These are phyloP conservation scores for Kazachstania viticola DNA, from an alignment of 805 yeast genomes.

Conservation along the genomic window DNA sequence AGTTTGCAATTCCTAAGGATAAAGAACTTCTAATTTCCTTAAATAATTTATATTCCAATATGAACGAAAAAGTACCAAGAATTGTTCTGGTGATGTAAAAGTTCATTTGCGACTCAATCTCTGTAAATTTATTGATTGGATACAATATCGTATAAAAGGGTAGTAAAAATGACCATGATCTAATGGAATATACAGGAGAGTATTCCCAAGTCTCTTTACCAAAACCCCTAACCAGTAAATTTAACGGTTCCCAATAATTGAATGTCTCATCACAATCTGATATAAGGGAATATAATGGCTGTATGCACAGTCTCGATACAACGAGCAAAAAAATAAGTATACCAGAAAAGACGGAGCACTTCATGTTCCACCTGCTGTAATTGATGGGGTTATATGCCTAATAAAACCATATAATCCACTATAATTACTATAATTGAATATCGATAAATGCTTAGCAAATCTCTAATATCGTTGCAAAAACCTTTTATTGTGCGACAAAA, in stretches of 20 bases:
- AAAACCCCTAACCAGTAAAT: constrained; percentile 61
- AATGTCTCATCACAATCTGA: constrained; percentile 89
- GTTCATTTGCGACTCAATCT: constrained; percentile 13
- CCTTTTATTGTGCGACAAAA: too few relatives aligned
- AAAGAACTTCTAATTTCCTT: constrained; percentile 15
- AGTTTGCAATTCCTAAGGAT: constrained; percentile 32
- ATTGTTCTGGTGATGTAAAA: constrained; percentile 18
- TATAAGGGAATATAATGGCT: constrained; percentile 45
- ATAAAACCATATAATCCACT: too few relatives aligned
- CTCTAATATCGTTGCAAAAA: too few relatives aligned
- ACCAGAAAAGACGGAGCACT: constrained; percentile 1
- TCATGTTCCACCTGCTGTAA: not conserved
- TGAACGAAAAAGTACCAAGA: constrained; percentile 18
- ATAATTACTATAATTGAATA: not conserved
- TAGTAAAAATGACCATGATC: constrained; percentile 72
- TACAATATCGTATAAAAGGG: constrained; percentile 28
- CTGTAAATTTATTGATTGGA: constrained; percentile 22
- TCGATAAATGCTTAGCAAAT: too few relatives aligned
- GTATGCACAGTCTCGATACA: constrained; percentile 26
- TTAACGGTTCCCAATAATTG: constrained; percentile 93
- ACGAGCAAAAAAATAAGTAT: constrained; percentile 12
- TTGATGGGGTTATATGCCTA: not conserved
- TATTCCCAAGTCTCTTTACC: constrained; percentile 97
- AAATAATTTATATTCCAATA: constrained; percentile 34
- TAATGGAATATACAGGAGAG: constrained; percentile 76